Conservation (phyloP, 1,139 yeast species). For the Debaryomyces subglobosus region DNA sequence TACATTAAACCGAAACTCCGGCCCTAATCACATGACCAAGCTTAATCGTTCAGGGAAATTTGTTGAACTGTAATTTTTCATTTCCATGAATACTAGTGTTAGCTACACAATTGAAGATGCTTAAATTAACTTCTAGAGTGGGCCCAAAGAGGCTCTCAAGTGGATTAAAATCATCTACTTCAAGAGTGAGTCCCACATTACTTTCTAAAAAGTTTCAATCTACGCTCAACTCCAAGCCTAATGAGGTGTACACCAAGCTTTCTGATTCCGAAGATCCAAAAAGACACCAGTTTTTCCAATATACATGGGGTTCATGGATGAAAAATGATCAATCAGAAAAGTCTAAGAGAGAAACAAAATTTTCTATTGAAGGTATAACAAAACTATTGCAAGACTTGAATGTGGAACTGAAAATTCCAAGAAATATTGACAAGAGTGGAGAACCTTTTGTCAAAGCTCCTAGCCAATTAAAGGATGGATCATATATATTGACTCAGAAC, state of each 20-base stretch:
- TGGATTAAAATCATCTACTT: not conserved
- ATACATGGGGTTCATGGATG: constrained; percentile 96
- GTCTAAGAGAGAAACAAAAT: constrained; percentile 75
- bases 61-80: not conserved
- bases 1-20: not conserved
- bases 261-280: constrained; percentile 68
- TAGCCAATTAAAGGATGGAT: constrained; percentile 40
- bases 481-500: constrained; percentile 50
- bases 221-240: constrained; percentile 25
- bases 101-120: not conserved
- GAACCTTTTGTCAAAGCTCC: constrained; percentile 37
- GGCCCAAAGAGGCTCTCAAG: not conserved
- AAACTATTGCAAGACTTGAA: constrained; percentile 47
- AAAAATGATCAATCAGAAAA: constrained; percentile 75
- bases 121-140: constrained; percentile 1
- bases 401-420: constrained; percentile 27
- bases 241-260: constrained; percentile 52
- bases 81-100: not conserved
- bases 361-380: constrained; percentile 77
- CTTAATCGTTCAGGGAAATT: not conserved
- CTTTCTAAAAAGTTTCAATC: constrained; percentile 17
- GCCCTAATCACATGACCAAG: not conserved
- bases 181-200: not conserved
- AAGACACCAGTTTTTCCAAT: constrained; percentile 77
- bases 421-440: constrained; percentile 28